Evolutionary conservation across 257 asterid genomes (phyloP), one percentile per base, ranked within the genome.

Genomic region (Solanum boliviense): DNA sequence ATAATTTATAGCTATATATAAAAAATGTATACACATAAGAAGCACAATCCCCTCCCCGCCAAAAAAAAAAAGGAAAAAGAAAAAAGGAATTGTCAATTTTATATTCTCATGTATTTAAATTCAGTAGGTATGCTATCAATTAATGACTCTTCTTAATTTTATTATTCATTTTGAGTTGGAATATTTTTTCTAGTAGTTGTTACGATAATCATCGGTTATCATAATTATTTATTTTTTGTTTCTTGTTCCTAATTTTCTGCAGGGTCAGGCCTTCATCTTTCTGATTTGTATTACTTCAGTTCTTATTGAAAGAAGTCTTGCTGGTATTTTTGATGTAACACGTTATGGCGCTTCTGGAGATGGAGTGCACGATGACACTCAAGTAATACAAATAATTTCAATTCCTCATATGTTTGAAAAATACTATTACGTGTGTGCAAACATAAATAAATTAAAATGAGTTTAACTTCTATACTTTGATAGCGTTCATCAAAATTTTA

Each of bases 301-400:
- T 44, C 81, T 62, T 32, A 15, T 44, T 21, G 34, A 85, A 5
- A 68, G 34, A 58, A 73, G 86, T 84, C 29, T 31, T 36, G 90
- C 88, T 56, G 83, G 71, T 74, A 32, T 12, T 32, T 85, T 75
- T 86, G 56, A 76, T 78, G 88, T 88, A 35, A 67, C 74, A 25
- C 13, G 44, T 29, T 88, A 76, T 85, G 90, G 88, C 34, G 90
- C 87, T 8, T 25, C 36, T 85, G 90, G 90, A 76, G 88, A 88
- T 65, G 90, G 90, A 75, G 18, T 31, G 12, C 90, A 76, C 44
- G 90, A 88, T 35, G 90, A 88, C 58, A 32, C 88, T 56, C 31
- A 85, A 18, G 90, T 88, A 85, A 78, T 20, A 13, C 38, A 78
- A 39, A 78, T 78, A 25, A 7, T 44, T 38, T 38, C 21, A 13